Evolutionary conservation across 345 rosid species (phyloP).

Genomic region (Eucalyptus globulus): DNA sequence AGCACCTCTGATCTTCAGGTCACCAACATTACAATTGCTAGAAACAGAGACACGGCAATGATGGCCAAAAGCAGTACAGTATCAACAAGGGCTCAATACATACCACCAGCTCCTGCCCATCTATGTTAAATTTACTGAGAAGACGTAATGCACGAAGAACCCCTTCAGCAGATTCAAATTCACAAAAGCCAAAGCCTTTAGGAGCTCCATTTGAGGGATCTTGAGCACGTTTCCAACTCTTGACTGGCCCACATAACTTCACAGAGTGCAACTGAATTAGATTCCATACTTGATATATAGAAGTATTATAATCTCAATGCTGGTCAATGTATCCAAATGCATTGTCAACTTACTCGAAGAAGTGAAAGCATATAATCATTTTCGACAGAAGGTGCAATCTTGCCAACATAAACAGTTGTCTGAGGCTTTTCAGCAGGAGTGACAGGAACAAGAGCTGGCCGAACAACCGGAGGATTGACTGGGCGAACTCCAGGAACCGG

Average conservation of each 20-base stretch:
- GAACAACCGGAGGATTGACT: slow-evolving; percentile 41
- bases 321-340: not conserved
- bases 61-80: not conserved
- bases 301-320: not conserved
- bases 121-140: slow-evolving; percentile 75
- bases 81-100: slow-evolving; percentile 1
- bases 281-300: not conserved
- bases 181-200: slow-evolving; percentile 91
- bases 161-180: slow-evolving; percentile 94
- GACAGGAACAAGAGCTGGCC: slow-evolving; percentile 60
- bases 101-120: slow-evolving; percentile 94
- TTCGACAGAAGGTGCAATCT: slow-evolving; percentile 80
- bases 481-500: slow-evolving; percentile 78
- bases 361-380: slow-evolving; percentile 81
- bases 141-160: slow-evolving; percentile 91
- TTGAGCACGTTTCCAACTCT: slow-evolving; percentile 84
- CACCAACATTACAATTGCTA: not conserved
- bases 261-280: not conserved
- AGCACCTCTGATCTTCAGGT: not conserved
- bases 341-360: slow-evolving; percentile 41
- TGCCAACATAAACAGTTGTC: slow-evolving; percentile 93
- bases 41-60: not conserved
- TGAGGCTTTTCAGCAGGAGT: slow-evolving; percentile 86
- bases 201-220: slow-evolving; percentile 74
- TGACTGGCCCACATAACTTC: slow-evolving; percentile 91